These are phyloP conservation scores for Tagetes erecta DNA, from an alignment of 129 eudicot genomes.

Conservation along the genomic window DNA sequence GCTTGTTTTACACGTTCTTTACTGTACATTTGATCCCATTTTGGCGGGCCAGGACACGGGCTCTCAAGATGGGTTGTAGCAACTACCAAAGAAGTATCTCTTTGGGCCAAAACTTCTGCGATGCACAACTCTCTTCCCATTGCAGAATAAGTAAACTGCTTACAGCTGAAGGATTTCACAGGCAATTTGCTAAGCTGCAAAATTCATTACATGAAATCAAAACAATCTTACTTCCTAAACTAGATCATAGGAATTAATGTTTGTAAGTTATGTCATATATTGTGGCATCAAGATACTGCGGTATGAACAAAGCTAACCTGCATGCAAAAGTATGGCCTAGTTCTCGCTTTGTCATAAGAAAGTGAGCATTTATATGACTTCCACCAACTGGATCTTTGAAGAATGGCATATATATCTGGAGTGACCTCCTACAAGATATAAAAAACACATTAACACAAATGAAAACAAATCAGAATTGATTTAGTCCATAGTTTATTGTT, in stretches of 20 bases:
- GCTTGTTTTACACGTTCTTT: slow-evolving; percentile 89
- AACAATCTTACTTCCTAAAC: neutral
- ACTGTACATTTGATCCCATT: slow-evolving; percentile 92
- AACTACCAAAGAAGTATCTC: slow-evolving; percentile 43
- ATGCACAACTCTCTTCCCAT: slow-evolving; percentile 82
- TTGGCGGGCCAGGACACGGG: slow-evolving; percentile 90
- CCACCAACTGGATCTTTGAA: slow-evolving; percentile 83
- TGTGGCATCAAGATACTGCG: neutral
- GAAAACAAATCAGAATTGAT: neutral
- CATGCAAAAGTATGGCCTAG: slow-evolving; percentile 75
- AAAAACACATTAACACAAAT: neutral
- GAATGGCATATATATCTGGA: slow-evolving; percentile 54
- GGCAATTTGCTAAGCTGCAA: slow-evolving; percentile 68
- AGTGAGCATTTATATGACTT: slow-evolving; percentile 73
- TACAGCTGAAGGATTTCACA: slow-evolving; percentile 53
- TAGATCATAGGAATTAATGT: neutral
- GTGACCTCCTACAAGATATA: slow-evolving; percentile 71
- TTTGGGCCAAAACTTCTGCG: slow-evolving; percentile 52
- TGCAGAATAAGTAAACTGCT: slow-evolving; percentile 63
- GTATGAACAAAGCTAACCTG: slow-evolving; percentile 53
- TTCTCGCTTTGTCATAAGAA: slow-evolving; percentile 45
- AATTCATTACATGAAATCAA: neutral
- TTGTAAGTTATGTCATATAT: neutral
- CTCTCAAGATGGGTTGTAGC: slow-evolving; percentile 93
- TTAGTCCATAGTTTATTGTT: neutral